phyloP scores from a whole-genome alignment of 73 alveolate species.

The Paramecium sexaurelia region DNA sequence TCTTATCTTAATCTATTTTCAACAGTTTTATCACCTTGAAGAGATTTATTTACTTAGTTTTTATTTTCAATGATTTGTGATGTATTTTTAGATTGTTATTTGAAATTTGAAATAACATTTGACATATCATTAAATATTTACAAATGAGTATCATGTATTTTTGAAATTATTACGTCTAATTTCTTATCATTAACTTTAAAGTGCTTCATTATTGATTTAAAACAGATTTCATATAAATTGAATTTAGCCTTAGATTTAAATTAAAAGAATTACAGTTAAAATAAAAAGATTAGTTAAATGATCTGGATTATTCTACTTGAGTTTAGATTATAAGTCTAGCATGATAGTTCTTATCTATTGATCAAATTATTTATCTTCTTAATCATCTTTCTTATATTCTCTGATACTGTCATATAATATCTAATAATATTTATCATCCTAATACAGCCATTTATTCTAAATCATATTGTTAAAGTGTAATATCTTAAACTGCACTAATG shows the following conservation, averaged over 20 bases:
- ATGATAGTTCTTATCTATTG: slow-evolving; percentile 16
- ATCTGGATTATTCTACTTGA: neutral
- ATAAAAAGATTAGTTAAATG: slow-evolving; percentile 21
- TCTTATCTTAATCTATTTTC: slow-evolving; percentile 23
- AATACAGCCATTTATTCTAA: slow-evolving; percentile 58
- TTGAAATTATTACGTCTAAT: slow-evolving; percentile 46
- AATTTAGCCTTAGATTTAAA: slow-evolving; percentile 52
- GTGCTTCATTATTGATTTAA: slow-evolving; percentile 37
- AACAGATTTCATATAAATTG: slow-evolving; percentile 59
- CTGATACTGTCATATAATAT: slow-evolving; percentile 25
- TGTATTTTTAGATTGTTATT: neutral
- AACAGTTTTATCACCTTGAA: neutral
- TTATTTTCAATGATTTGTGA: neutral
- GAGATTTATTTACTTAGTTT: neutral
- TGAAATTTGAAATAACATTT: neutral
- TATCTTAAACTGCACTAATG: slow-evolving; percentile 35
- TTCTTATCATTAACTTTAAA: slow-evolving; percentile 28
- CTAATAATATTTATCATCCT: slow-evolving; percentile 27
- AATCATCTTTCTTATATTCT: slow-evolving; percentile 9
- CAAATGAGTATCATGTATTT: slow-evolving; percentile 24
- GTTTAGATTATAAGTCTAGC: slow-evolving; percentile 34
- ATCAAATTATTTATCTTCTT: slow-evolving; percentile 55
- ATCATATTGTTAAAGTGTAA: slow-evolving; percentile 55
- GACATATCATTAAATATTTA: slow-evolving; percentile 21
- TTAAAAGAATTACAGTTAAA: neutral